phyloP scores from a whole-genome alignment of 1,139 yeast genomes.

The Candida dubliniensis region DNA sequence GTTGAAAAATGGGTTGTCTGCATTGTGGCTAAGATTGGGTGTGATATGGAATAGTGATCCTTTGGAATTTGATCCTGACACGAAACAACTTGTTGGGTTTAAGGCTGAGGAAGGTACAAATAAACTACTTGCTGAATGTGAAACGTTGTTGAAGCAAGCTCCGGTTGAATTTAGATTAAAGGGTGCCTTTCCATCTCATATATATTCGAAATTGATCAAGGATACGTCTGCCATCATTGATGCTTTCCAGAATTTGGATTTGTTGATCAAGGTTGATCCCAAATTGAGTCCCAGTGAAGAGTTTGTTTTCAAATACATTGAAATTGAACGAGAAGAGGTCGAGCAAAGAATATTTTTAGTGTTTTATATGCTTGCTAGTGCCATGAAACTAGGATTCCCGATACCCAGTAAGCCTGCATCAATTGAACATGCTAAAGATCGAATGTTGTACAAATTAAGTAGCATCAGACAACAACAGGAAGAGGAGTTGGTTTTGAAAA shows the following conservation, averaged over 20 bases:
- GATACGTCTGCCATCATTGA: constrained; percentile 69
- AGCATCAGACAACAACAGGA: constrained; percentile 41
- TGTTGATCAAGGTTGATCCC: constrained; percentile 66
- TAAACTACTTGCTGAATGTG: constrained; percentile 60
- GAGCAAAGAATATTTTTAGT: constrained; percentile 71
- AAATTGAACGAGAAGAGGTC: constrained; percentile 62
- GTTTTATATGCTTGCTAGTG: constrained; percentile 77
- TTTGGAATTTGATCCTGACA: constrained; percentile 31
- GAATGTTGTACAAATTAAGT: constrained; percentile 63
- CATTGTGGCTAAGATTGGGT: constrained; percentile 78
- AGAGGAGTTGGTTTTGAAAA: constrained; percentile 31
- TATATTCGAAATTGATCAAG: constrained; percentile 51
- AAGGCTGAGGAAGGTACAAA: constrained; percentile 56
- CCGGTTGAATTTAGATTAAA: constrained; percentile 74
- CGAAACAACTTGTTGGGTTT: constrained; percentile 44
- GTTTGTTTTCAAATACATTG: constrained; percentile 55
- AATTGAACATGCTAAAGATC: constrained; percentile 71
- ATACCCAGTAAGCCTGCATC: constrained; percentile 77
- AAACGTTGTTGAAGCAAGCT: constrained; percentile 63
- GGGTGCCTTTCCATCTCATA: constrained; percentile 63
- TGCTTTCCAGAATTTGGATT: constrained; percentile 69
- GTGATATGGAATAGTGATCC: constrained; percentile 71
- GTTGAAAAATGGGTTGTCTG: constrained; percentile 61
- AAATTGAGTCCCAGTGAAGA: constrained; percentile 53
- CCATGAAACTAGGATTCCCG: constrained; percentile 74